These are phyloP conservation scores for Aspergillus cavernicola DNA, from an alignment of 495 filamentous ascomycete genomes.

Conservation along the genomic window DNA sequence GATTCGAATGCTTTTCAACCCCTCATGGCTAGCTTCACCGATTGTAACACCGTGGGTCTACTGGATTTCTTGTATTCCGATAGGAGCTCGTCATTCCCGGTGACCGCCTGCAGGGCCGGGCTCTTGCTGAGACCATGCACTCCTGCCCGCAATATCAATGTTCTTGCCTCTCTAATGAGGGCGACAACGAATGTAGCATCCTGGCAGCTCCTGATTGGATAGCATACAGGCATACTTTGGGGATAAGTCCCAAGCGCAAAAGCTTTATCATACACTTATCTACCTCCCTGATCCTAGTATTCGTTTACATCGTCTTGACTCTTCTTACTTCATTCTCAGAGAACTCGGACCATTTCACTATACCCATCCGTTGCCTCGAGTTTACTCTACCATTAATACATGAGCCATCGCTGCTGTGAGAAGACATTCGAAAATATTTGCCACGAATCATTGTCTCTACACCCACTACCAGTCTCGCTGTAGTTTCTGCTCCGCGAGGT, in stretches of 20 bases:
- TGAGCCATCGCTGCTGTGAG: too few relatives aligned
- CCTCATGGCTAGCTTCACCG: conserved; percentile 26
- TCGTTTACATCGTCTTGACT: conserved; percentile 8
- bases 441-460: not conserved
- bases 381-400: not conserved
- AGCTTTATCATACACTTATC: not conserved
- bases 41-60: conserved; percentile 21
- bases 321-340: not conserved
- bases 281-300: not conserved
- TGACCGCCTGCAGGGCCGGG: conserved; percentile 11
- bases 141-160: conserved; percentile 15
- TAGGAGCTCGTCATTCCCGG: conserved; percentile 15
- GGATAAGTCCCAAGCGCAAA: conserved; percentile 16
- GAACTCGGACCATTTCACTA: not conserved
- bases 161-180: conserved; percentile 10
- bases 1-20: conserved; percentile 13
- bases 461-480: not conserved
- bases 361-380: not conserved
- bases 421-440: not conserved
- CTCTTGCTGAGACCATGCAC: conserved; percentile 18
- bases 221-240: conserved; percentile 15
- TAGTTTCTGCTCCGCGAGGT: conserved; percentile 11
- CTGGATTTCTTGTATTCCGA: conserved; percentile 6
- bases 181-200: conserved; percentile 10
- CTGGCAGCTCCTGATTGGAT: conserved; percentile 17